A percentile compares a stretch with the other conserved stretches of the same genome.
These are phyloP conservation scores for Candida chauliodis DNA, from an alignment of 805 yeast genomes.

Conservation along the genomic window DNA sequence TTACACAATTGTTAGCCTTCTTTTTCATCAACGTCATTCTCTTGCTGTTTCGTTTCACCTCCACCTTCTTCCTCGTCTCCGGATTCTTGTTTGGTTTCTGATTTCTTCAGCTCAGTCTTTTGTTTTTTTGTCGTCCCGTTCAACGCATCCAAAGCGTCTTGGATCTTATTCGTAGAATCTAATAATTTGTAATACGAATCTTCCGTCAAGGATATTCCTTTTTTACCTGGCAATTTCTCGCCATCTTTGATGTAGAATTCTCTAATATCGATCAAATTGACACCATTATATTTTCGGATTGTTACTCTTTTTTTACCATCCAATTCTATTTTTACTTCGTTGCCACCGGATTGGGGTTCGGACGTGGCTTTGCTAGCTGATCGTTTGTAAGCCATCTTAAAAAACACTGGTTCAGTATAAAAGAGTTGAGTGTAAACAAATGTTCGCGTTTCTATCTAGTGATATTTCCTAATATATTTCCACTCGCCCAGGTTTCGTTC, in stretches of 20 bases:
- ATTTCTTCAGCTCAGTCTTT: background rate
- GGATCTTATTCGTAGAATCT: constrained; percentile 44
- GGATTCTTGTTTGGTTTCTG: constrained; percentile 6
- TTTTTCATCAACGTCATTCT: constrained; percentile 7
- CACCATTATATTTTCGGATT: constrained; percentile 67
- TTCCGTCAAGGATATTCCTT: constrained; percentile 61
- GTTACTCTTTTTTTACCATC: constrained; percentile 58
- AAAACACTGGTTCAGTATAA: background rate
- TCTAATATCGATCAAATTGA: constrained; percentile 73
- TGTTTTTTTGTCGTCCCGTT: constrained; percentile 16
- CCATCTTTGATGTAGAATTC: constrained; percentile 65
- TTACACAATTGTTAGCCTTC: background rate
- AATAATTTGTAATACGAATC: constrained; percentile 52
- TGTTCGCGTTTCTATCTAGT: constrained; percentile 3
- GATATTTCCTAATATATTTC: too few species aligned
- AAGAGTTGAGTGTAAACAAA: background rate
- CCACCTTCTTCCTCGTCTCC: constrained; percentile 5
- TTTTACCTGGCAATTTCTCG: constrained; percentile 75
- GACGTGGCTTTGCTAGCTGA: constrained; percentile 3
- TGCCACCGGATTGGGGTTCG: background rate
- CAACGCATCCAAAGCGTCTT: constrained; percentile 45
- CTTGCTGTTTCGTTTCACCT: constrained; percentile 5
- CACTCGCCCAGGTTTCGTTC: constrained; percentile 64
- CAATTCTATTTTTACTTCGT: constrained; percentile 23
- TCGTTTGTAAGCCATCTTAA: constrained; percentile 16